Evolutionary conservation across 2,329 filamentous ascomycete genomes (phyloP), one percentile per base, ranked within the genome.

Genomic region (Monilinia aucupariae): DNA sequence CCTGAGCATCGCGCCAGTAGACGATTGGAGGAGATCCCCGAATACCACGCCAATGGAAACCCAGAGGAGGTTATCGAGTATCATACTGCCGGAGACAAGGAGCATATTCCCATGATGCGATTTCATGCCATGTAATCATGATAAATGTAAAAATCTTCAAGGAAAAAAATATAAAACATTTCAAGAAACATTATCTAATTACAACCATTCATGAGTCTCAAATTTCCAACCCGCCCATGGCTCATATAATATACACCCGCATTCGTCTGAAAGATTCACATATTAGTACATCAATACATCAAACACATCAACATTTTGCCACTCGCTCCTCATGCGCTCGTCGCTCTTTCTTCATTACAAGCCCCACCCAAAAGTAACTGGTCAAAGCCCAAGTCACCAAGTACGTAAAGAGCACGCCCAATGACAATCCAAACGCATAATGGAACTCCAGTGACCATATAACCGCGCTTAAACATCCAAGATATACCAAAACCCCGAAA

Each of bases 371-470:
- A 47, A 54, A 62, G 49, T 65, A 67, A 30, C 55, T 61, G 20
- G 52, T 54, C 48, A 49, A n/a, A 8, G 66, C 68, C 68, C 68
- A 69, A 6, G 66, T 52, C n/a, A 64, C 34, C 43, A 69, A 62
- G 50, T 69, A 69, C 1, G 63, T 30, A 64, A 69, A 69, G 15
- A 69, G 37, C 15, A 67, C 56, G 2, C 67, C 68, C 17, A 69
- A 49, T 9, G 62, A 64, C 20, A 60, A 47, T 4, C 65, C 68
- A 64, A 69, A 69, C 1, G 68, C 68, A 60, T 69, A 67, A 34
- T 69, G 68, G 53, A 69, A 69, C 43, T 65, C 61, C 41, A 69
- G 22, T 12, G 59, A 65, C 68, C 68, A 69, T n/a, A 69, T 68
- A 1, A 69, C 63, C 13, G 68, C 68, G 5, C 65, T 66, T 30